Base-by-base conservation (phyloP, 495 filamentous ascomycete genomes). In the Evernia prunastri region DNA sequence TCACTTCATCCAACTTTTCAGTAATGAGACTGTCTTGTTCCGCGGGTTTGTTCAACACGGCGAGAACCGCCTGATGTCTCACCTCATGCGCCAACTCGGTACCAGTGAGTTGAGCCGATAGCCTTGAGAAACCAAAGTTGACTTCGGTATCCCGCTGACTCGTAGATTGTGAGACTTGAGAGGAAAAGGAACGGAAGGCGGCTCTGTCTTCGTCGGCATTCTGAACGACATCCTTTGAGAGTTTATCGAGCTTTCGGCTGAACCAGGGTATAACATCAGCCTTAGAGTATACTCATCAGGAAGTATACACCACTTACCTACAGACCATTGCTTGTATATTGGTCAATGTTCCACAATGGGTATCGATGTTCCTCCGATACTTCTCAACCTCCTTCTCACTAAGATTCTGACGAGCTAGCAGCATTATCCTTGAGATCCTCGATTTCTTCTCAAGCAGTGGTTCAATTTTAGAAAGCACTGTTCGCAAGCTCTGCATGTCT, bases 211-310 rank as follows among this genome's bases (percentile, higher is more conserved):
- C 39, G 7, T n/a, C 20, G 29, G 39, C 58, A 23, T 47, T 18
- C 35, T 42, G 23, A 8, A 31, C 33, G 15, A 43, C 35, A 33
- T 7, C 20, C 12, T 42, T 12, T 23, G 58, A 42, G 58, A 60
- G 37, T 47, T 15, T 20, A 33, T 31, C 31, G n/a, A 60, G 42
- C 42, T 60, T 60, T 60, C 31, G 40, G 58, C 58, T 60, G 47
- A 35, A 5, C 17, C 13, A 2, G 20, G 11, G 17, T 33, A 31
- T 11, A 33, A 20, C 13, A 35, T 6, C 8, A 60, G 18, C n/a
- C 25, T 43, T 18, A 15, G 40, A 43, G 13, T 20, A 20, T 20
- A 2, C 4, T 20, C 40, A 8, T 18, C 2, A 49, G 25, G 20
- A 60, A 33, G 27, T n/a, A n/a, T 17, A 31, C 17, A 27, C 8